phyloP scores from a whole-genome alignment of 768 basidiomycete genomes.

The Paxillus rubicundulus region DNA sequence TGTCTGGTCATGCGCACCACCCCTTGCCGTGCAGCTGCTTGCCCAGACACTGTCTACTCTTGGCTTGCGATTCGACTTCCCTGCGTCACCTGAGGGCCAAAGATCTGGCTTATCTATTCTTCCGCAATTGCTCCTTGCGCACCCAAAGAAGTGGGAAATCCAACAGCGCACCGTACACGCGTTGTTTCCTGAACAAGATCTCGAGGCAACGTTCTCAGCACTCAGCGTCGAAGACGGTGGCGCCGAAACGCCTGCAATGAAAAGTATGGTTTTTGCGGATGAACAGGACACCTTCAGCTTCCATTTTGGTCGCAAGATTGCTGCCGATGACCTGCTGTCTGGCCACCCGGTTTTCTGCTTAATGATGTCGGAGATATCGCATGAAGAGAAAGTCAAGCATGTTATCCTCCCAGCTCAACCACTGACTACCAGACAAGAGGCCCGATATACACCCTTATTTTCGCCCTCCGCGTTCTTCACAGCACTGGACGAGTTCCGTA shows the following conservation, averaged over 20 bases:
- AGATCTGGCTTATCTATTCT: slow-evolving; percentile 9
- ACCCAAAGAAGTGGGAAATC: slow-evolving; percentile 23
- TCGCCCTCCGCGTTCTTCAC: slow-evolving; percentile 60
- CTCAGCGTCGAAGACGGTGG: slow-evolving; percentile 43
- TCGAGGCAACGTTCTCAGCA: slow-evolving; percentile 45
- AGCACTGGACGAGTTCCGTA: slow-evolving; percentile 38
- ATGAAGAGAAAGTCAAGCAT: slow-evolving; percentile 46
- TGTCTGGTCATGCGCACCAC: slow-evolving; percentile 30
- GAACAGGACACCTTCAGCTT: slow-evolving; percentile 71
- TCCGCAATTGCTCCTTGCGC: slow-evolving; percentile 30
- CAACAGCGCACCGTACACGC: slow-evolving; percentile 12
- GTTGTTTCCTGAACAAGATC: slow-evolving; percentile 19
- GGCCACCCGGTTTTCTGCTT: slow-evolving; percentile 17
- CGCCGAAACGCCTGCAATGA: slow-evolving; percentile 27
- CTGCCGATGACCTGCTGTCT: slow-evolving; percentile 24
- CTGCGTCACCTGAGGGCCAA: background rate
- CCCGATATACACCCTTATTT: slow-evolving; percentile 63
- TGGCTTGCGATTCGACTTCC: slow-evolving; percentile 17
- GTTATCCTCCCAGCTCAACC: slow-evolving; percentile 53
- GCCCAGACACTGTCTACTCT: slow-evolving; percentile 23
- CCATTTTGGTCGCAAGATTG: slow-evolving; percentile 35
- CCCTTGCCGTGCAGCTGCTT: slow-evolving; percentile 24
- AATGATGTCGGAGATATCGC: slow-evolving; percentile 27
- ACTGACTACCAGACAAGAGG: slow-evolving; percentile 43
- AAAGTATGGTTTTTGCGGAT: slow-evolving; percentile 49